Percentiles rank a stretch among this genome's conserved stretches.
phyloP scores from a whole-genome alignment of 73 alveolate genomes.

The Stentor roeselii region DNA sequence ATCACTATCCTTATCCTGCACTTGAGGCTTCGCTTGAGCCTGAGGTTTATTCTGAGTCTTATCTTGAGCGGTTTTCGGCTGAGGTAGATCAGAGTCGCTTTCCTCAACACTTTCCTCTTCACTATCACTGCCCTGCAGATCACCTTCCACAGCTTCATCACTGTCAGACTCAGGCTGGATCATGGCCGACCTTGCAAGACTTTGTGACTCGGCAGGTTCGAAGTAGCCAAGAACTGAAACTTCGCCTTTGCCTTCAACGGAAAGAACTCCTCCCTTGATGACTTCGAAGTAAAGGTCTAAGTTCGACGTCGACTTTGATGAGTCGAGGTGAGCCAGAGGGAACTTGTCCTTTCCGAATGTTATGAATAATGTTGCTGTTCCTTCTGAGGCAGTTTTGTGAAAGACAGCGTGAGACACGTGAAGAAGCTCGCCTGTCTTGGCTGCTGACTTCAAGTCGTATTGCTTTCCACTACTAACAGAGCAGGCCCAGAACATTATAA shows the following conservation, averaged over 20 bases:
- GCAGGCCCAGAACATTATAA: conserved; percentile 11
- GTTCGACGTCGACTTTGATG: not conserved
- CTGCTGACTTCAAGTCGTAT: not conserved
- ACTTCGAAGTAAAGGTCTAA: not conserved
- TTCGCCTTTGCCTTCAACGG: not conserved
- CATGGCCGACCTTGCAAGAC: not conserved
- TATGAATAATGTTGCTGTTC: not conserved
- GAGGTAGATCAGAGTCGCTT: not conserved
- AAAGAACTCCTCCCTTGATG: not conserved
- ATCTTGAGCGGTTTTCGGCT: no score
- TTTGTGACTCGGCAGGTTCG: not conserved
- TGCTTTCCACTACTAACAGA: not conserved
- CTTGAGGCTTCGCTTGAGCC: not conserved
- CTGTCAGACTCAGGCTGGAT: not conserved
- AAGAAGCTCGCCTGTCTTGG: not conserved
- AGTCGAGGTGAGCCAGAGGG: not conserved
- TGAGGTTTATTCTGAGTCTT: no score
- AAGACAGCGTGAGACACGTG: not conserved
- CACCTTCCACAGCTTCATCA: not conserved
- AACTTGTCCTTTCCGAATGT: not conserved
- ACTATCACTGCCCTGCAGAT: not conserved
- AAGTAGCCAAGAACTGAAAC: not conserved
- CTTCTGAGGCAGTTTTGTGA: not conserved
- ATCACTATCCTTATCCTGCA: not conserved
- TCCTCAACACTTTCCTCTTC: not conserved